Evolutionary conservation across 257 asterid genomes (phyloP), one percentile per base, ranked within the genome.

Genomic region (Solanum piurae): DNA sequence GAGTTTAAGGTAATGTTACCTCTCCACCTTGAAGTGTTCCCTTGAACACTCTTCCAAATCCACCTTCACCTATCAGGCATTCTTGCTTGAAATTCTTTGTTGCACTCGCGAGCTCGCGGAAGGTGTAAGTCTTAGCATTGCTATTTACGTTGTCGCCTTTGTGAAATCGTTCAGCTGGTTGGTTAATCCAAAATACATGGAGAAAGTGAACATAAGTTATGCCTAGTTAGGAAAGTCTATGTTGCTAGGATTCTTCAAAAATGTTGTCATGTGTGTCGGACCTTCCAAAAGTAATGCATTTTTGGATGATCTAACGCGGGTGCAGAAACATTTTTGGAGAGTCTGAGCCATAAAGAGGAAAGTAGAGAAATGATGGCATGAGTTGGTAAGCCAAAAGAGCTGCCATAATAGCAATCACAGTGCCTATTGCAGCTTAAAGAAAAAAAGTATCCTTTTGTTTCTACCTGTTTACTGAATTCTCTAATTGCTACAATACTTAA

Each of bases 41-140:
- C 77, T 89, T 89, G 83, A 72, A 89, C 42, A 89, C 86, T 74
- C 86, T 84, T 20, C 91, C 91, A 42, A 77, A 88, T 62, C 84
- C 88, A 38, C 84, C 88, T 79, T 88, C 90, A 55, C 90, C 88
- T 64, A 88, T 13, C 33, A 86, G 58, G 84, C 87, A 77, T 88
- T 86, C 90, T 68, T 79, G 88, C 73, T 88, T 84, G 83, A 88
- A 88, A 58, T 88, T 88, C 16, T 86, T 88, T 64, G 88, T 86
- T 23, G 90, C 90, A 40, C 79, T 79, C 9, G 90, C 90, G 27
- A 88, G 90, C 86, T 88, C 88, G 33, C 90, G 90, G 86, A 88
- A 88, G 4, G 90, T 88, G 87, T 34, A 88, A 25, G 83, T 79
- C 77, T 68, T 88, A 66, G 87, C 88, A 5, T 46, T 25, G 36